Conservation (phyloP, 23 red algal species). For the Gracilaria caudata region DNA sequence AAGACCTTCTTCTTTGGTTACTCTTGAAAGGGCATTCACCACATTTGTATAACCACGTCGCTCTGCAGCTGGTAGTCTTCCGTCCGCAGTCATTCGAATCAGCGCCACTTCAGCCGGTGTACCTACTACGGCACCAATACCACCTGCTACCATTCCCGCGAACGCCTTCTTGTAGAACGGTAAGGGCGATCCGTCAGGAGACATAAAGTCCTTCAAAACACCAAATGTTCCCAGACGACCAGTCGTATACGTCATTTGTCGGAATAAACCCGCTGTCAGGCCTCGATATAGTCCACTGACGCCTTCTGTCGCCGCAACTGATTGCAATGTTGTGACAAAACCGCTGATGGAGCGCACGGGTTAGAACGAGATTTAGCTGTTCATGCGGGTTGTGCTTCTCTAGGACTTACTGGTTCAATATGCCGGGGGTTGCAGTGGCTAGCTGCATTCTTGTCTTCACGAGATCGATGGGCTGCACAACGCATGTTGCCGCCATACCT, state of each 20-base stretch:
- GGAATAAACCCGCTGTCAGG: conserved; percentile 86
- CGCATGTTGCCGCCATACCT: conserved; percentile 92
- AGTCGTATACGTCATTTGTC: conserved; percentile 97
- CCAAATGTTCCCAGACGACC: conserved; percentile 89
- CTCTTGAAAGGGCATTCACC: conserved; percentile 85
- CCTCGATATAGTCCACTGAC: conserved; percentile 82
- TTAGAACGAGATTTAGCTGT: conserved; percentile 3
- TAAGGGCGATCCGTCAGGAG: conserved; percentile 66
- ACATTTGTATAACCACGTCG: conserved; percentile 84
- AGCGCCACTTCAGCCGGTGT: conserved; percentile 93
- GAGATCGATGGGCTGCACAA: conserved; percentile 95
- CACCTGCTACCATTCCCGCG: conserved; percentile 86
- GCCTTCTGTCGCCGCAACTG: conserved; percentile 71
- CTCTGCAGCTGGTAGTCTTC: conserved; percentile 71
- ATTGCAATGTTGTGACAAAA: conserved; percentile 59
- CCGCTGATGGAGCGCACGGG: background rate
- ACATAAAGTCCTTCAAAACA: conserved; percentile 71
- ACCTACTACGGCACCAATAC: conserved; percentile 85
- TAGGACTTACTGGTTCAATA: conserved; percentile 64
- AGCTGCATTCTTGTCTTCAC: conserved; percentile 96
- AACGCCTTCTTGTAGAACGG: conserved; percentile 88
- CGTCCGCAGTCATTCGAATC: conserved; percentile 97
- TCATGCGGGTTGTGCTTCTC: background rate
- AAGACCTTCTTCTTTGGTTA: conserved; percentile 93
- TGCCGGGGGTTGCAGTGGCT: conserved; percentile 44